Evolutionary conservation across 139 green algal species (phyloP), one percentile per base, ranked within the genome.

Genomic region (Zygnema circumcarinatum): DNA sequence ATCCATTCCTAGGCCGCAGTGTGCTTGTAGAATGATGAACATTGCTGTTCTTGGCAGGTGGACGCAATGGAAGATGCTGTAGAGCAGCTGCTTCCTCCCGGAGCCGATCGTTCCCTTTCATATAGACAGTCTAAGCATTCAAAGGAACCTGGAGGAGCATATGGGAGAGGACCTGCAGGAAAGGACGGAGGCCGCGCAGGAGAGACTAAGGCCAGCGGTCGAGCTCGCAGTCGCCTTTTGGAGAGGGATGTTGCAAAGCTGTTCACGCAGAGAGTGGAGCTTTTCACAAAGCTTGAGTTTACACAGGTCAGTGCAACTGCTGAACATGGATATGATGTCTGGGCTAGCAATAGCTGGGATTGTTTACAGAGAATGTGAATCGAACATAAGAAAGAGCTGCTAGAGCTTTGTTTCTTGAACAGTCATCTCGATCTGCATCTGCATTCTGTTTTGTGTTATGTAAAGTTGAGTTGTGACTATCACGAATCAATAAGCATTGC

Each of bases 171-270:
- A 2, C 21, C 75, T 2, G 75, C 7, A 25, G 35, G 69, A 11
- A 25, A 74, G 7, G 75, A 83, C 20, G 75, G 75, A 38, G 36
- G 32, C 21, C 75, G 75, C 2, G 75, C 25, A 52, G 53, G 33
- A 52, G 75, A 83, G 32, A 25, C 11, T 3, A 78, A 20, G 16
- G 38, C 38, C 7, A 36, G 7, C 11, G 67, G 68, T 36, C 31
- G 33, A 35, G 76, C 2, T 3, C 2, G 42, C 21, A 74, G 52
- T 1, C 38, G 53, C 31, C n/a, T 89, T 29, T 33, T 90, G 67
- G 85, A 90, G 85, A 86, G 85, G 31, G 85, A 90, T 47, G 85
- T 90, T 31, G 85, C 85, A 1, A 86, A 87, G 39, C 85, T 90
- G 42, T 90, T 90, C 36, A 67, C 33, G 31, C 54, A 90, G 35